phyloP scores from a whole-genome alignment of 1,139 yeast genomes.

The Saccharomyces hybrid region DNA sequence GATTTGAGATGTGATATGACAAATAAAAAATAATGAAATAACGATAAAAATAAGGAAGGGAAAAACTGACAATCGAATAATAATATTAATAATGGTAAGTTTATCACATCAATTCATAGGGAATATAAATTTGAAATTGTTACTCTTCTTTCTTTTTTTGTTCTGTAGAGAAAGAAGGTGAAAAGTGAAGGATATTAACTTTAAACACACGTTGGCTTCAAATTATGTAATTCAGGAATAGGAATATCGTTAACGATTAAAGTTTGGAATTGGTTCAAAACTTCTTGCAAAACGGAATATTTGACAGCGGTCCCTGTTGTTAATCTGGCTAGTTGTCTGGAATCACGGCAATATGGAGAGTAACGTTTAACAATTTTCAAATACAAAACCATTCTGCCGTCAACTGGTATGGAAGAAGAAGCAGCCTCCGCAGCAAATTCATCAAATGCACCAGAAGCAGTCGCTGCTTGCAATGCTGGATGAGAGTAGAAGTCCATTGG shows the following conservation, averaged over 20 bases:
- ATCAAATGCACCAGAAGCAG: constrained; percentile 34
- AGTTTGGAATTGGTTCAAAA: constrained; percentile 33
- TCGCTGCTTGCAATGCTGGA: constrained; percentile 34
- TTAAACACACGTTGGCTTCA: constrained; percentile 22
- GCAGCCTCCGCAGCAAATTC: constrained; percentile 17
- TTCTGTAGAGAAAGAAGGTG: neutral
- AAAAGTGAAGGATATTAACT: neutral
- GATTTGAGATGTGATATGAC: neutral
- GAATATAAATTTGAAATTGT: neutral
- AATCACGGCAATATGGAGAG: constrained; percentile 41
- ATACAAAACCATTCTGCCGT: constrained; percentile 48
- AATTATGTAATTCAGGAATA: constrained; percentile 34
- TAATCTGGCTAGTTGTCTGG: constrained; percentile 37
- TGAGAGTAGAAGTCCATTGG: constrained; percentile 26
- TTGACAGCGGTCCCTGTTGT: constrained; percentile 38
- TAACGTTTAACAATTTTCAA: constrained; percentile 50
- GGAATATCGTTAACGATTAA: constrained; percentile 35
- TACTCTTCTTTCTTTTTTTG: neutral
- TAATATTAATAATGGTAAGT: neutral
- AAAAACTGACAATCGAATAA: neutral
- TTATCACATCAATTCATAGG: neutral
- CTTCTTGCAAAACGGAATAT: constrained; percentile 35
- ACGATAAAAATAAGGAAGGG: neutral
- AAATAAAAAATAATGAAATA: neutral
- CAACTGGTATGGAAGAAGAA: constrained; percentile 16